A percentile compares a stretch with the other conserved stretches of the same genome.
Evolutionary conservation across 1,284 basidiomycete species (phyloP).

Genomic region (Meira miltonrushii): DNA sequence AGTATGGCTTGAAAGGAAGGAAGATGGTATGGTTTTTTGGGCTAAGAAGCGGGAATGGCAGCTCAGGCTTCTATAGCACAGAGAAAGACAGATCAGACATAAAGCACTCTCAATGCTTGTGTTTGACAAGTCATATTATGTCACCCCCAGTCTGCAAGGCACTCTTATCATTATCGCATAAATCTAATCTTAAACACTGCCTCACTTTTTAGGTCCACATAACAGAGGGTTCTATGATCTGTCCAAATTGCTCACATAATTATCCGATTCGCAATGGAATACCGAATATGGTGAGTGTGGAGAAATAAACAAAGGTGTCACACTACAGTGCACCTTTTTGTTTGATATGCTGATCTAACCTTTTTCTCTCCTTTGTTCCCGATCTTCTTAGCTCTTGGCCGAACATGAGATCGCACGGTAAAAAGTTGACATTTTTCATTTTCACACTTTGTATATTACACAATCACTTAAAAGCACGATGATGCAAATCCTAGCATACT

Average conservation of each 20-base stretch:
- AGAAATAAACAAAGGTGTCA: neutral
- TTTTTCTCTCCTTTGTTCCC: conserved; percentile 14
- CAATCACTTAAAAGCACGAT: no score
- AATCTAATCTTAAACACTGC: no score
- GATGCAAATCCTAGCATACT: no score
- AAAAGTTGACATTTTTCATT: no score
- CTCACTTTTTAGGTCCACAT: conserved; percentile 70
- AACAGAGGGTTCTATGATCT: conserved; percentile 87
- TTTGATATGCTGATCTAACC: neutral
- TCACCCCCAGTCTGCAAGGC: no score
- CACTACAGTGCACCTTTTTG: neutral
- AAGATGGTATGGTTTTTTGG: neutral
- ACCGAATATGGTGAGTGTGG: conserved; percentile 81
- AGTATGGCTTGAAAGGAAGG: conserved; percentile 11
- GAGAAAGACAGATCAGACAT: neutral
- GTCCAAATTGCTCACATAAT: conserved; percentile 82
- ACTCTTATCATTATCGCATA: no score
- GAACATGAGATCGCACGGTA: conserved; percentile 70
- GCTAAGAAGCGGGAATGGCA: neutral
- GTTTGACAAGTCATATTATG: no score
- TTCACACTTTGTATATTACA: no score
- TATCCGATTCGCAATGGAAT: conserved; percentile 92
- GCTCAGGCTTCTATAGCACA: neutral
- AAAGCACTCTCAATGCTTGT: no score
- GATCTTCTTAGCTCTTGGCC: conserved; percentile 65